Conservation (phyloP, 768 basidiomycete species). For the Russula ochroleuca region DNA sequence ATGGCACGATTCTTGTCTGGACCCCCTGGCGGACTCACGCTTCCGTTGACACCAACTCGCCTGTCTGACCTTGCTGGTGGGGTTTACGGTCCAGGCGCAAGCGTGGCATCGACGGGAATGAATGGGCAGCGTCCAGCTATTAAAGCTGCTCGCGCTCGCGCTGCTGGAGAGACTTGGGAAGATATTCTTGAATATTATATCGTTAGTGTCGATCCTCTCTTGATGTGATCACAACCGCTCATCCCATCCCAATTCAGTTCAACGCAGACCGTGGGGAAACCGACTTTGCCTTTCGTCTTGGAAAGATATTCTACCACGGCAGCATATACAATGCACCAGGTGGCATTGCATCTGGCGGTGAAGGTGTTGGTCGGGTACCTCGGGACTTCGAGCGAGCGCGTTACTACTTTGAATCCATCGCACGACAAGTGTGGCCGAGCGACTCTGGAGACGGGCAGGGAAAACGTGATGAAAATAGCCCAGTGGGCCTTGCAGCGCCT, state of each 20-base stretch:
- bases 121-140: slow-evolving; percentile 72
- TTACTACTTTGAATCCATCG: slow-evolving; percentile 81
- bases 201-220: slow-evolving; percentile 40
- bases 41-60: slow-evolving; percentile 75
- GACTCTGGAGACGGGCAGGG: slow-evolving; percentile 59
- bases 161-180: slow-evolving; percentile 91
- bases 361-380: slow-evolving; percentile 86
- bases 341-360: slow-evolving; percentile 81
- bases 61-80: slow-evolving; percentile 90
- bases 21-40: slow-evolving; percentile 84
- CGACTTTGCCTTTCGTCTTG: slow-evolving; percentile 85
- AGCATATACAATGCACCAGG: slow-evolving; percentile 79
- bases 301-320: slow-evolving; percentile 95
- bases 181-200: slow-evolving; percentile 90
- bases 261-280: slow-evolving; percentile 91
- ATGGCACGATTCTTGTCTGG: slow-evolving; percentile 79
- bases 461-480: slow-evolving; percentile 32
- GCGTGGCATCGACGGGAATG: slow-evolving; percentile 82
- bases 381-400: slow-evolving; percentile 73
- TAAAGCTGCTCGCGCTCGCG: slow-evolving; percentile 75
- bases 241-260: slow-evolving; percentile 50
- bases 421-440: slow-evolving; percentile 82
- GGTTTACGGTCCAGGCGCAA: slow-evolving; percentile 92
- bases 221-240: neutral
- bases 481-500: slow-evolving; percentile 58